phyloP scores from a whole-genome alignment of 345 rosid species.

The Eucalyptus lansdowneana region DNA sequence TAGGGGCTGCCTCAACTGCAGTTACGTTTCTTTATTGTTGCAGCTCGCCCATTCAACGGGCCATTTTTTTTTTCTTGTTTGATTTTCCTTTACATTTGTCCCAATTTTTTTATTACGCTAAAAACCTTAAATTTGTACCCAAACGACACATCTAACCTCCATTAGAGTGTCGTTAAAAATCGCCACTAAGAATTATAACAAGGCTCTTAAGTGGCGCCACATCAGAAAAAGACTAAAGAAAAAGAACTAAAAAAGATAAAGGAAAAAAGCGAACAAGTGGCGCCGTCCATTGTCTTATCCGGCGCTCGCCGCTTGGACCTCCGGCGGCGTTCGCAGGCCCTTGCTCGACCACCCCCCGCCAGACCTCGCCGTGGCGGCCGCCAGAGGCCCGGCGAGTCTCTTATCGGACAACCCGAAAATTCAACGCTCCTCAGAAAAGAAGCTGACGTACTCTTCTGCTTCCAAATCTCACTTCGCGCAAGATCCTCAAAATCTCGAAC shows the following conservation, averaged over 20 bases:
- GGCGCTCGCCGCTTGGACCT: neutral
- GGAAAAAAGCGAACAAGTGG: too few species aligned
- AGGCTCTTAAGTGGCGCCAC: neutral
- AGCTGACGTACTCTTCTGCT: too few species aligned
- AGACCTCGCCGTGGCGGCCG: neutral
- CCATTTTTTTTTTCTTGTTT: neutral
- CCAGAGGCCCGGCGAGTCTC: neutral
- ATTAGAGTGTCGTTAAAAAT: neutral
- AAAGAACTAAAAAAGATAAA: neutral
- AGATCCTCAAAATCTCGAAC: too few species aligned
- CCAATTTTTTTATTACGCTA: neutral
- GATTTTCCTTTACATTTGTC: too few species aligned
- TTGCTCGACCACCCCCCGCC: neutral
- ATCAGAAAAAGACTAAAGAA: too few species aligned
- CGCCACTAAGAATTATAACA: neutral
- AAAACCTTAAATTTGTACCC: too few species aligned
- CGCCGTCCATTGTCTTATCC: neutral
- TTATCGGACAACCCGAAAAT: neutral
- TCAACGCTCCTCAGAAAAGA: neutral
- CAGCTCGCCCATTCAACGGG: neutral
- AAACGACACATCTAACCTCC: neutral
- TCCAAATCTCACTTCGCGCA: too few species aligned
- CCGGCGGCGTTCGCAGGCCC: neutral
- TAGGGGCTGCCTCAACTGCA: fast-evolving
- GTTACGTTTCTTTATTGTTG: too few species aligned